phyloP scores from a whole-genome alignment of 164 flowering plant genomes.

The Cinnamomum micranthum region DNA sequence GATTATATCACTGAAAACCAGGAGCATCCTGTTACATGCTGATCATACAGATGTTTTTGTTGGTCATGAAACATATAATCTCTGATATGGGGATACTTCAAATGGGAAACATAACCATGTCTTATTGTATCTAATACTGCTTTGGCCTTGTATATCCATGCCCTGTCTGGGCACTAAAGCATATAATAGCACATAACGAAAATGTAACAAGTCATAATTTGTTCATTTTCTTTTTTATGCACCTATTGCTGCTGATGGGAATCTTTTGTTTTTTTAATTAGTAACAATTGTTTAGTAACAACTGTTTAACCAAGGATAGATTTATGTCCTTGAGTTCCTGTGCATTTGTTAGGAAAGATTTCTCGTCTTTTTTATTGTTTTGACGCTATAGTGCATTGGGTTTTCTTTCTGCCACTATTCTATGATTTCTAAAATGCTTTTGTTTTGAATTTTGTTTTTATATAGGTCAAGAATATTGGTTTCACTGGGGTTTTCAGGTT shows the following conservation, averaged over 20 bases:
- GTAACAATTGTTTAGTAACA: neutral
- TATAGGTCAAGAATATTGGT: constrained; percentile 84
- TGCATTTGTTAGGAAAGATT: neutral
- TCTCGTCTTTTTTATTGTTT: neutral
- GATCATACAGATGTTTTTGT: too few relatives aligned
- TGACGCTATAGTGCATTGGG: neutral
- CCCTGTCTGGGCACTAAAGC: too few relatives aligned
- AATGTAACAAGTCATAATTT: neutral
- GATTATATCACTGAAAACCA: too few relatives aligned
- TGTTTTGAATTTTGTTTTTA: constrained; percentile 1
- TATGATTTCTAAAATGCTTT: neutral
- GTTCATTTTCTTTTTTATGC: neutral
- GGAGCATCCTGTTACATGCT: too few relatives aligned
- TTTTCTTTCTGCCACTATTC: neutral
- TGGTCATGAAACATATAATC: too few relatives aligned
- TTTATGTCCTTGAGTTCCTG: neutral
- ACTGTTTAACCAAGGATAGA: neutral
- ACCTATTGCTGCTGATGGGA: neutral
- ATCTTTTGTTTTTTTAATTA: too few relatives aligned
- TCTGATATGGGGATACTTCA: too few relatives aligned
- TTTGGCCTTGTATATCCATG: neutral
- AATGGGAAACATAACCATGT: too few relatives aligned
- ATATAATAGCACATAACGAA: too few relatives aligned
- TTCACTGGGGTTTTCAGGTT: constrained; percentile 97
- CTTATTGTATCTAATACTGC: too few relatives aligned